Base-by-base conservation (phyloP, 495 filamentous ascomycete genomes). In the Aspergillus diversus region DNA sequence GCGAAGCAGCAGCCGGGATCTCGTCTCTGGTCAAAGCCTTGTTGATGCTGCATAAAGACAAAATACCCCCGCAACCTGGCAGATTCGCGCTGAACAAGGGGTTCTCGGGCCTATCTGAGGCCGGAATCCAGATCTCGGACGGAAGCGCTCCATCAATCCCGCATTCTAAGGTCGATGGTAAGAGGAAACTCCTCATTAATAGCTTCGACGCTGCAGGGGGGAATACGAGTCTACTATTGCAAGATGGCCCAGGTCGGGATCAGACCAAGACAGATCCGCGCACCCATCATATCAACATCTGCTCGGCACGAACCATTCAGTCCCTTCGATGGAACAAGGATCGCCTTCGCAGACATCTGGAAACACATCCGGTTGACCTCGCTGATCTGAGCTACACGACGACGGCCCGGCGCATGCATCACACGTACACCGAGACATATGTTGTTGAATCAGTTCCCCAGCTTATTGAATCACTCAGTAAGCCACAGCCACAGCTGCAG, bases 381-480 rank as follows among this genome's bases (percentile, higher is more conserved):
- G 71, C 80, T 1, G 75, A 83, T 55, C 73, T 93, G 0, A 83
- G 89, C 5, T 93, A 92, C 74, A 89, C 89, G 4, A 90, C 87
- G 1, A 91, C 89, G 5, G 90, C 90, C 35, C 84, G 90, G 32
- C 84, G 86, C 21, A 85, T 86, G 7, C 90, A 92, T 59, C 83
- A 91, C 70, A 15, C 31, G 4, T 39, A 33, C 35, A 51, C 49
- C 5, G 11, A 33, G 5, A 47, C 48, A 1, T 63, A 63, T 49
- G n/a, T 21, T 1, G 61, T n/a, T 4, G 21, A 32, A 2, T 58
- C 48, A 6, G 50, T 35, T 11, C 12, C 2, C 0, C 21, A 42
- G 11, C 33, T 63, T 11, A 7, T 52, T 58, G 57, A 27, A 32
- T 39, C 47, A 31, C 50, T 61, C 37, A 16, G 12, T 13, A 27